Evolutionary conservation across 2,329 filamentous ascomycete species (phyloP).

Genomic region (Camptophora hylomeconis): DNA sequence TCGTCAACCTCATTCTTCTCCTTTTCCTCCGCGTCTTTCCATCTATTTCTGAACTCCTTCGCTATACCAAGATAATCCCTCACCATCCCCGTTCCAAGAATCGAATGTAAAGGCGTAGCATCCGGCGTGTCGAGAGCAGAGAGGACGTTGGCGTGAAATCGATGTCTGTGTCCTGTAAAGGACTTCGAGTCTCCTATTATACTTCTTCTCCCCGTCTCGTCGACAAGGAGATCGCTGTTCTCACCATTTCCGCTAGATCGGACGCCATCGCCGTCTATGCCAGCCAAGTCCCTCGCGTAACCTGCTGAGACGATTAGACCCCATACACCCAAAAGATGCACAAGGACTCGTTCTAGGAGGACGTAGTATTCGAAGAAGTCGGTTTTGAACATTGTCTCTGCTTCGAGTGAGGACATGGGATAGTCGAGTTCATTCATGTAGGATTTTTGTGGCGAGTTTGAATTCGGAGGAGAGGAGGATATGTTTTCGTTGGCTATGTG

Average conservation of each 20-base stretch:
- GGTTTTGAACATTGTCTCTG: conserved; percentile 60
- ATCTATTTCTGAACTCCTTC: conserved; percentile 58
- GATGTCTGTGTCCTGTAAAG: conserved; percentile 29
- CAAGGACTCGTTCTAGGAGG: conserved; percentile 56
- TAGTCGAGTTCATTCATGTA: conserved; percentile 3
- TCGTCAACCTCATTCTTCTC: too few relatives aligned
- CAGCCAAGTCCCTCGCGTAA: conserved; percentile 20
- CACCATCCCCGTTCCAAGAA: conserved; percentile 44
- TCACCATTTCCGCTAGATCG: conserved; percentile 16
- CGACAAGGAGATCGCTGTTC: background rate
- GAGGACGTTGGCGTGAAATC: conserved; percentile 59
- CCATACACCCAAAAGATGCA: conserved; percentile 53
- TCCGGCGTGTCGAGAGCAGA: conserved; percentile 42
- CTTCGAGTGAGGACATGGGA: conserved; percentile 17
- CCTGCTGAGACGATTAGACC: conserved; percentile 42
- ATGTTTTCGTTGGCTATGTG: conserved; percentile 5
- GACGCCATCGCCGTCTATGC: too few relatives aligned
- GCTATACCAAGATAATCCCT: conserved; percentile 48
- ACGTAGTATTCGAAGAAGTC: conserved; percentile 69
- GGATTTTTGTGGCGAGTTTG: too few relatives aligned
- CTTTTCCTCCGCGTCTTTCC: conserved; percentile 42
- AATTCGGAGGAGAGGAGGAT: too few relatives aligned
- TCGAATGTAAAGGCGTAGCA: conserved; percentile 41
- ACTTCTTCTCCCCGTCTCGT: conserved; percentile 1
- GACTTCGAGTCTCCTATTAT: conserved; percentile 16